Conservation (phyloP, 805 yeast genomes). For the Metschnikowia matae region DNA sequence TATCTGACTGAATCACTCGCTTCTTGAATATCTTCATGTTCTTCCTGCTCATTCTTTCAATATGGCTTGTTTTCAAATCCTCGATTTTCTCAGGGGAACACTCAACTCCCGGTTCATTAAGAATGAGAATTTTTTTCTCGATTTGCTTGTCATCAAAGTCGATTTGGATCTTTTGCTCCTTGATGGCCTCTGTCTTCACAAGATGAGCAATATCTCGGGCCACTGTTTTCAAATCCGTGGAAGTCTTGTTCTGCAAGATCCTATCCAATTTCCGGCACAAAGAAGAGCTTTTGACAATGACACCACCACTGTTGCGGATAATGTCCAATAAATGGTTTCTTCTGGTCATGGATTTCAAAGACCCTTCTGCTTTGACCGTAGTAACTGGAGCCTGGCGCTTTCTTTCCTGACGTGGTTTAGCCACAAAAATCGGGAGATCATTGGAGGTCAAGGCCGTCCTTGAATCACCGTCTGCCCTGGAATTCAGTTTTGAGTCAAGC, state of each 20-base stretch:
- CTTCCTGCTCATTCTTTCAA: constrained; percentile 5
- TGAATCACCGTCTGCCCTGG: not conserved
- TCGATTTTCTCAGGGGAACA: constrained; percentile 31
- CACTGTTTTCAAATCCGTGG: constrained; percentile 37
- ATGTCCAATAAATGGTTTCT: constrained; percentile 27
- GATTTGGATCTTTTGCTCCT: constrained; percentile 16
- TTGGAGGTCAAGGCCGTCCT: constrained; percentile 5
- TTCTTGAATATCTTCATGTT: constrained; percentile 10
- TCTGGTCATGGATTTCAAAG: constrained; percentile 29
- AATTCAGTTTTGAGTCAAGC: not conserved
- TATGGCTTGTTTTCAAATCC: constrained; percentile 19
- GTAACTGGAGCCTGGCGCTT: not conserved
- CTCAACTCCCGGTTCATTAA: constrained; percentile 23
- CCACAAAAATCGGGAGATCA: constrained; percentile 11
- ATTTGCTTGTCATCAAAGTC: constrained; percentile 24
- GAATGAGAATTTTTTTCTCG: constrained; percentile 30
- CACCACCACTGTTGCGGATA: constrained; percentile 37
- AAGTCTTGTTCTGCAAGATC: constrained; percentile 23
- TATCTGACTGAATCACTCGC: constrained; percentile 12
- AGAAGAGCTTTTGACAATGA: constrained; percentile 29
- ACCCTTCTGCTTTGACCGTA: constrained; percentile 11
- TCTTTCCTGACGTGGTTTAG: constrained; percentile 9
- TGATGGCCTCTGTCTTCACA: constrained; percentile 19
- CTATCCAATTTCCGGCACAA: constrained; percentile 32
- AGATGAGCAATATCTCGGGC: constrained; percentile 35